Base-by-base conservation (phyloP, 345 rosid genomes). In the Pistacia atlantica region DNA sequence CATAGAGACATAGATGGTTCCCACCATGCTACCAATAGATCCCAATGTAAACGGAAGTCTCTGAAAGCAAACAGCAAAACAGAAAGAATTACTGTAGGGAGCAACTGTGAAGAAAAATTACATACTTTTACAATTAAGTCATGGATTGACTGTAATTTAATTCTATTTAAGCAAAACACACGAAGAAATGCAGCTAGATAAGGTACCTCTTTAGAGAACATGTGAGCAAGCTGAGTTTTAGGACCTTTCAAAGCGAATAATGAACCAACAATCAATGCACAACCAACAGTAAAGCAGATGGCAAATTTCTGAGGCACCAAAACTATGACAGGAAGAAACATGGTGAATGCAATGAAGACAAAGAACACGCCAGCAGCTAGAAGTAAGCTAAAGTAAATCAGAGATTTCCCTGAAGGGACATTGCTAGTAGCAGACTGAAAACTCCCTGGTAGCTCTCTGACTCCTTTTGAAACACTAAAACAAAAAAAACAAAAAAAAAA, bases 291-390 rank as follows among this genome's bases (percentile, higher is more conserved):
- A 71, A 91, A 89, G 83, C 95, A 88, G 56, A 88, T 86, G 8
- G 93, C 90, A 64, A 91, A 91, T 64, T 89, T 91, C 87, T 91
- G 90, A 22, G 95, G 93, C 82, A 89, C 79, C 77, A 91, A n/a
- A 46, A 91, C 91, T 73, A 91, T 88, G 58, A 89, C 90, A 0
- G 96, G 93, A 57, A 91, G 96, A 80, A 91, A 91, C 87, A 91
- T 87, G 73, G 91, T 85, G 65, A 89, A 89, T 4, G 92, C 86
- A 20, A 89, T 85, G 42, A 91, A 87, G 59, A 89, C 42, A 52
- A 89, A 88, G 84, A 89, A 91, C 66, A 88, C 87, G 13, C 96
- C 92, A 38, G 86, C 75, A 6, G 87, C 90, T 58, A 91, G 89
- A 18, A 91, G 80, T 46, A 88, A 8, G 25, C 89, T 87, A 14